phyloP scores from a whole-genome alignment of 768 basidiomycete genomes.

The Artomyces pyxidatus region DNA sequence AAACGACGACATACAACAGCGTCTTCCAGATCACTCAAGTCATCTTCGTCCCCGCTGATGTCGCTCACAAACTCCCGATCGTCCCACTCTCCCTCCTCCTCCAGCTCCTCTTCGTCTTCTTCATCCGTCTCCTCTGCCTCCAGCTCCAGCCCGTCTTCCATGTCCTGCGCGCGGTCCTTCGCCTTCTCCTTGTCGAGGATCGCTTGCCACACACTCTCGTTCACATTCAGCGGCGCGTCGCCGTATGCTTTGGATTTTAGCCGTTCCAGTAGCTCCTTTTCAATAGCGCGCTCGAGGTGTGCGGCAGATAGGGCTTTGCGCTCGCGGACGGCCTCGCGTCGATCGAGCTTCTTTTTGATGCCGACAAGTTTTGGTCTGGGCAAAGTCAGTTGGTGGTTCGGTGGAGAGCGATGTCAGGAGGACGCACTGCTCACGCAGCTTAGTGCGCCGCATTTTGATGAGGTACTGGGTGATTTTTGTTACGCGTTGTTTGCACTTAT shows the following conservation, averaged over 20 bases:
- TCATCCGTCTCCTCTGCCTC: conserved; percentile 32
- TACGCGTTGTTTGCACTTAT: conserved; percentile 98
- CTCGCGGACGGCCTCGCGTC: conserved; percentile 87
- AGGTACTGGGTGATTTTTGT: conserved; percentile 99
- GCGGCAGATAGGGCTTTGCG: conserved; percentile 95
- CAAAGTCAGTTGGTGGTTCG: background rate
- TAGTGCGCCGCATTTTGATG: conserved; percentile 93
- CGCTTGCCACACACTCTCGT: conserved; percentile 92
- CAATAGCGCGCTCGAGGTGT: conserved; percentile 89
- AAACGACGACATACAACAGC: conserved; percentile 42
- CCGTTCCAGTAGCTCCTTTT: conserved; percentile 93
- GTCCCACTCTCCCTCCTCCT: conserved; percentile 43
- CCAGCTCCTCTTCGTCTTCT: conserved; percentile 39
- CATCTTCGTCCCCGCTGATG: conserved; percentile 58
- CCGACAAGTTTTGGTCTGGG: conserved; percentile 85
- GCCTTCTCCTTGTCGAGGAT: conserved; percentile 73
- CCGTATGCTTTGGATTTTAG: conserved; percentile 96
- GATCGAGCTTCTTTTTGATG: conserved; percentile 94
- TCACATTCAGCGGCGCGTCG: conserved; percentile 95
- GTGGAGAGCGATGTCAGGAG: background rate
- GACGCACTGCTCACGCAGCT: conserved; percentile 76
- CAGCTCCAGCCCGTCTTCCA: conserved; percentile 29
- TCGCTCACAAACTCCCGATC: conserved; percentile 73
- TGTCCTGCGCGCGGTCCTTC: conserved; percentile 35
- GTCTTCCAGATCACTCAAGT: conserved; percentile 62